A percentile compares a stretch with the other conserved stretches of the same genome.
phyloP scores from a whole-genome alignment of 83 land plant genomes.

The Picea mariana region DNA sequence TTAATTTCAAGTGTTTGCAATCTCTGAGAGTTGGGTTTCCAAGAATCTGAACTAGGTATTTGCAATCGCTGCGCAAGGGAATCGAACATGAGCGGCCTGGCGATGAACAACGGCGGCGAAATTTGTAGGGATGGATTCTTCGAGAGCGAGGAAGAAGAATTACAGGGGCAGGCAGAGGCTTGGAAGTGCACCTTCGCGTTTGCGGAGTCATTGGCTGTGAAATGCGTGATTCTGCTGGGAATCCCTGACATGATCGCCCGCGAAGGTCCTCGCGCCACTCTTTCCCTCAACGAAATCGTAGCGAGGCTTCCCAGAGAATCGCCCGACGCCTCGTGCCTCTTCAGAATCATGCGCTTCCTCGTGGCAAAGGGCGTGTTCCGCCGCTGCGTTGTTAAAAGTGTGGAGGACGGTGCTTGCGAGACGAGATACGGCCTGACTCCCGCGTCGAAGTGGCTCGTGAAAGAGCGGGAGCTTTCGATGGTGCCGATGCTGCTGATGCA shows the following conservation, averaged over 20 bases:
- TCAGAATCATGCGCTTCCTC: constrained; percentile 15
- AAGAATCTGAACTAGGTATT: no score
- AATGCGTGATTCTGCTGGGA: constrained; percentile 44
- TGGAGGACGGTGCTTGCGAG: no score
- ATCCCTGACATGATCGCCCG: constrained; percentile 35
- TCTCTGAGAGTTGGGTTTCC: no score
- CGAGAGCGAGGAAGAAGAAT: constrained; percentile 6
- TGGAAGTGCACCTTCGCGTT: constrained; percentile 51
- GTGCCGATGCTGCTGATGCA: constrained; percentile 1
- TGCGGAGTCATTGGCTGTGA: constrained; percentile 29
- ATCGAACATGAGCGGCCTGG: no score
- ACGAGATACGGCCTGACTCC: constrained; percentile 8
- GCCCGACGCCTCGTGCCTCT: constrained; percentile 1
- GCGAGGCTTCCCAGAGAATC: not conserved
- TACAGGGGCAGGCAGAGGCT: constrained; percentile 5
- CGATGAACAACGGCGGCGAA: no score
- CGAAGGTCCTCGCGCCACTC: constrained; percentile 27
- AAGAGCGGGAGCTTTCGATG: no score
- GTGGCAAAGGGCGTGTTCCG: constrained; percentile 7
- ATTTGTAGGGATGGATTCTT: no score
- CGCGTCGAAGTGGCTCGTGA: constrained; percentile 2
- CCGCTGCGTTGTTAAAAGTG: no score
- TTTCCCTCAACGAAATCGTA: constrained; percentile 30
- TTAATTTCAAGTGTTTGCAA: no score
- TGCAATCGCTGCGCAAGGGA: no score